Evolutionary conservation across 176 grass and related monocot genomes (phyloP), one percentile per base, ranked within the genome.

Genomic region (Cenchrus fungigraminus): DNA sequence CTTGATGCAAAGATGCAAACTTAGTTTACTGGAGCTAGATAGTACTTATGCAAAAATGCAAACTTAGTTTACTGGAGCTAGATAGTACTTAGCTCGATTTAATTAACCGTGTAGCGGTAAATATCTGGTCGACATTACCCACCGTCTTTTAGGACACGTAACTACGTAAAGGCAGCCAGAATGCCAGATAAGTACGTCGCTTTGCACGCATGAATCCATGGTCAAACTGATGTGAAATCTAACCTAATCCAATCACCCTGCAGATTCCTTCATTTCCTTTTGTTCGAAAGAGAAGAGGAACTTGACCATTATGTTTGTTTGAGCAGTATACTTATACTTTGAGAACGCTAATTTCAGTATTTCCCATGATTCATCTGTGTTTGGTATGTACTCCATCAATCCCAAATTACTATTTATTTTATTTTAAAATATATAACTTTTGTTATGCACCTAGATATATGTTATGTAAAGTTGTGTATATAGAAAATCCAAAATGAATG

Each of bases 161-260:
- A 32, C 31, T 32, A 32, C 31, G 31, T 32, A 32, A 32, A 71
- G 37, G 9, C 28, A 15, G 44, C 68, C 11, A 59, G 76, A 8
- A 9, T 32, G 6, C 11, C 22, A 25, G 55, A 72, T 42, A 86
- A 63, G 66, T 31, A 9, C 17, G 13, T 12, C 7, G 13, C 44
- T 25, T 49, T 42, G 31, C 73, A 55, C 17, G 28, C 7, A 75
- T 14, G 16, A 76, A 10, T 78, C 12, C 6, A 2, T 44, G 82
- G 64, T 86, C 78, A 81, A 88, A 81, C 45, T 45, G 43, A 43
- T 85, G 63, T 22, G 77, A 85, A 81, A 68, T n/a, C 70, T 53
- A 70, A 85, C 53, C 8, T 46, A 5, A 61, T 59, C 63, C 54
- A 81, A 89, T 22, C 74, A 9, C 6, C 5, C 0, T 14, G 6